Percentiles rank a stretch among this genome's conserved stretches.
Conservation (phyloP, 2,329 filamentous ascomycete species). For the Akanthomyces dipterigenus region DNA sequence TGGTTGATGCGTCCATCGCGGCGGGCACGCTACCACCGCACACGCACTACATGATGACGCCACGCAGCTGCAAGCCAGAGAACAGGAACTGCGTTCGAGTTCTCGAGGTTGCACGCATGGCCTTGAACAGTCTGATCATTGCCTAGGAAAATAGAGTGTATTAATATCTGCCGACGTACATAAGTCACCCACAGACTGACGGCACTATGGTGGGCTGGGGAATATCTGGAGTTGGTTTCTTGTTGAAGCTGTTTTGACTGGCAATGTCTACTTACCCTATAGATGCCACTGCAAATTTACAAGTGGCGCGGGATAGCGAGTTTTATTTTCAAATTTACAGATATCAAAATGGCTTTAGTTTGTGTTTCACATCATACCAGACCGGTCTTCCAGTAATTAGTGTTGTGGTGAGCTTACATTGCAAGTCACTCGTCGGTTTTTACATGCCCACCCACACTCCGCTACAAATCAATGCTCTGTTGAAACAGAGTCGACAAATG, state of each 20-base stretch:
- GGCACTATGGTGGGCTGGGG: not conserved
- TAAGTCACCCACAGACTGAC: not conserved
- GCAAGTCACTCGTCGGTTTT: too few species aligned
- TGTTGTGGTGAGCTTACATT: too few species aligned
- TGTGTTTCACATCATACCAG: too few species aligned
- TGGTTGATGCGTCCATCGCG: constrained; percentile 39
- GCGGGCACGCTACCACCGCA: constrained; percentile 26
- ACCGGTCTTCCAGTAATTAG: too few species aligned
- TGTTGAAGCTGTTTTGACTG: not conserved
- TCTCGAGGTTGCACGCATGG: constrained; percentile 46
- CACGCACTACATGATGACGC: constrained; percentile 20
- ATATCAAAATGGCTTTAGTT: too few species aligned
- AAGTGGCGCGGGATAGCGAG: not conserved
- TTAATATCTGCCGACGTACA: not conserved
- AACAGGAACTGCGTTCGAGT: constrained; percentile 42
- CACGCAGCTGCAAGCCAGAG: constrained; percentile 23
- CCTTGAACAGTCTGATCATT: constrained; percentile 50
- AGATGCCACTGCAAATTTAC: not conserved
- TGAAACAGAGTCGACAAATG: too few species aligned
- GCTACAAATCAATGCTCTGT: too few species aligned
- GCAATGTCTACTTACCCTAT: not conserved
- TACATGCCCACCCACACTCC: too few species aligned
- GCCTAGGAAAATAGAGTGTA: constrained; percentile 25
- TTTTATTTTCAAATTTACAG: not conserved
- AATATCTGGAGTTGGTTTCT: not conserved